Conservation (phyloP, 495 filamentous ascomycete genomes). For the Trichoderma orchidacearum region DNA sequence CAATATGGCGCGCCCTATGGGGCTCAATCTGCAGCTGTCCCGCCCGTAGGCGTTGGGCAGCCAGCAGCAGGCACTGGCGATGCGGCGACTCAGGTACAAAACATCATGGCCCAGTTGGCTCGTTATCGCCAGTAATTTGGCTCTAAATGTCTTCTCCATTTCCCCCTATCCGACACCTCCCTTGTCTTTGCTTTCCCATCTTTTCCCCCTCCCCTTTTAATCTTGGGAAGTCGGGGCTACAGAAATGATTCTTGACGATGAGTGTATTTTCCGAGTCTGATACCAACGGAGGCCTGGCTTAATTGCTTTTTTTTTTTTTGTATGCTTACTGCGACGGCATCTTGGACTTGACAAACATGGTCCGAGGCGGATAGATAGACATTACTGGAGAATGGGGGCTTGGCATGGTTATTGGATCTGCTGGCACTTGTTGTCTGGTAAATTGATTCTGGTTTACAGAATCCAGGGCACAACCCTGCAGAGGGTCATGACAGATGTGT, state of each 20-base stretch:
- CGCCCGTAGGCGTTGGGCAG: neutral
- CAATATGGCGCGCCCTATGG: conserved; percentile 8
- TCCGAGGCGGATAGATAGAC: neutral
- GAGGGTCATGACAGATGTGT: neutral
- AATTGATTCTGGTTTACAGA: neutral
- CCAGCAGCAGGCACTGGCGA: conserved; percentile 6
- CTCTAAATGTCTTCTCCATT: neutral
- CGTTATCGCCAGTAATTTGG: conserved; percentile 27
- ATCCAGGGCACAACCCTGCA: neutral
- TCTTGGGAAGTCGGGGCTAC: neutral
- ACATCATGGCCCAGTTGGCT: conserved; percentile 34
- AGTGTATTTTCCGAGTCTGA: conserved; percentile 7
- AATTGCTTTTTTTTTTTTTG: neutral
- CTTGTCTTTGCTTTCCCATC: neutral
- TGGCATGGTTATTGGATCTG: neutral
- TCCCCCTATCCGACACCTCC: neutral
- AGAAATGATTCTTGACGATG: neutral
- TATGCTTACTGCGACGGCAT: neutral
- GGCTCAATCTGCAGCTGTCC: too few relatives aligned
- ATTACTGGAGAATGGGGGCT: neutral
- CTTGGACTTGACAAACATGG: neutral
- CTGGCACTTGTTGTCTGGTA: neutral
- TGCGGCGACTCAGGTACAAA: conserved; percentile 24
- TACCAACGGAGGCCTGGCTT: neutral
- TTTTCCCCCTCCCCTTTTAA: neutral